Conservation (phyloP, 768 basidiomycete species). For the Pisolithus tinctorius region DNA sequence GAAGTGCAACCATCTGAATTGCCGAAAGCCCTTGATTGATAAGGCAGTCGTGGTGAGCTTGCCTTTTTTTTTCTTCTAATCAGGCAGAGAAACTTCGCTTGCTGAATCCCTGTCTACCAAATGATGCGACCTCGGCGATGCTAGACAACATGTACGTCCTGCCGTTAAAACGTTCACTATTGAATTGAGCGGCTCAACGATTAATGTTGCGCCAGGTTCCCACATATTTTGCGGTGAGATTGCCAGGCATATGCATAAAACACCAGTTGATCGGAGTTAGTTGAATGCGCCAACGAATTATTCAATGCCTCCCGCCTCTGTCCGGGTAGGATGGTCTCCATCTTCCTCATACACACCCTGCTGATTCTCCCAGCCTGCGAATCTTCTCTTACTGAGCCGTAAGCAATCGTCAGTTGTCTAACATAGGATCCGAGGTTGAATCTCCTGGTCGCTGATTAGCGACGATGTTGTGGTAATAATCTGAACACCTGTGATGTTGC, state of each 20-base stretch:
- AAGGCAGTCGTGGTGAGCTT: slow-evolving; percentile 79
- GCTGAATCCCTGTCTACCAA: slow-evolving; percentile 5
- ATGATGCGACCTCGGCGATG: neutral
- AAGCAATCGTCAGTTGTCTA: slow-evolving; percentile 14
- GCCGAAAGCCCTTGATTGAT: slow-evolving; percentile 58
- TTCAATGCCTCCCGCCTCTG: slow-evolving; percentile 75
- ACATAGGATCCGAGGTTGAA: neutral
- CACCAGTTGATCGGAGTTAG: slow-evolving; percentile 28
- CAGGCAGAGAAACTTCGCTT: neutral
- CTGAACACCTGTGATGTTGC: neutral
- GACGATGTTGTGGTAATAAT: slow-evolving; percentile 55
- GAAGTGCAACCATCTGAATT: slow-evolving; percentile 74
- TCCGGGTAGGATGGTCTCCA: slow-evolving; percentile 45
- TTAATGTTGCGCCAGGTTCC: slow-evolving; percentile 49
- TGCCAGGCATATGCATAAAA: neutral
- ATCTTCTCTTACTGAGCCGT: slow-evolving; percentile 76
- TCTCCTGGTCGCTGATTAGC: slow-evolving; percentile 5
- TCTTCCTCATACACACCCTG: neutral
- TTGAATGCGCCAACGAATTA: slow-evolving; percentile 79
- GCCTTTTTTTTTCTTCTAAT: neutral
- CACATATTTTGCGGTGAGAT: slow-evolving; percentile 76
- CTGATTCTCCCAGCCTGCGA: slow-evolving; percentile 59
- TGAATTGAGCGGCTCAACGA: neutral
- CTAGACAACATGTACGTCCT: slow-evolving; percentile 49
- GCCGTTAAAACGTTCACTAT: neutral